Base-by-base conservation (phyloP, 2,329 filamentous ascomycete species). In the Fusarium sp. region DNA sequence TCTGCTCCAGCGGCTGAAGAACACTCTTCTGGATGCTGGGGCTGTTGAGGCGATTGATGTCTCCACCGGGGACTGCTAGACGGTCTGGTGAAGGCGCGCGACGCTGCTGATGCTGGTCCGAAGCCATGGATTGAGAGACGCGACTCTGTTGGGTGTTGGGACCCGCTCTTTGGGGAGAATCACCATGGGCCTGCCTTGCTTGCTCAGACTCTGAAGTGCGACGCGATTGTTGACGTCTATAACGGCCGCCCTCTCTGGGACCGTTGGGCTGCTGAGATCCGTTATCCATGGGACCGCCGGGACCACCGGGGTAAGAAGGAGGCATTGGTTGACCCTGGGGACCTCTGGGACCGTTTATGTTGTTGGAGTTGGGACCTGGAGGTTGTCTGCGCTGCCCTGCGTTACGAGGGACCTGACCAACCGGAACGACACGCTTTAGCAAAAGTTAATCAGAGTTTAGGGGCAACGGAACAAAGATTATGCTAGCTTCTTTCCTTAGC, bases 1-100 rank as follows among this genome's bases (percentile, higher is more conserved):
- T 84, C 52, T 78, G 76, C 62, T 83, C 80, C 1, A 84, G 80
- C 7, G 82, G 82, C 62, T 81, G 80, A 34, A 84, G 79, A 58
- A 84, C 82, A 67, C 76, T 81, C 63, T 81, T 77, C 53, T 78
- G 72, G 50, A 84, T 79, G 72, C 78, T 81, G 19, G 82, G 82
- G 62, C 80, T 83, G 65, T 82, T 79, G 58, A 84, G 76, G n/a
- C 82, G 81, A 65, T 76, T 76, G 73, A 84, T 81, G 44, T 70
- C 55, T 21, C 57, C 60, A 39, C 71, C 70, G 7, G 69, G 68
- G 6, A 69, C 51, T 36, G 61, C 59, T 24, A 65, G 61, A 33
- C 62, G 61, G 5, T 67, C 58, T 3, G 66, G 72, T 7, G 73
- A 72, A 13, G 62, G 49, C 2, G 55, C 63, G 3, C 67, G 69